phyloP scores from a whole-genome alignment of 306 rosid species.

The Cicer arietinum region DNA sequence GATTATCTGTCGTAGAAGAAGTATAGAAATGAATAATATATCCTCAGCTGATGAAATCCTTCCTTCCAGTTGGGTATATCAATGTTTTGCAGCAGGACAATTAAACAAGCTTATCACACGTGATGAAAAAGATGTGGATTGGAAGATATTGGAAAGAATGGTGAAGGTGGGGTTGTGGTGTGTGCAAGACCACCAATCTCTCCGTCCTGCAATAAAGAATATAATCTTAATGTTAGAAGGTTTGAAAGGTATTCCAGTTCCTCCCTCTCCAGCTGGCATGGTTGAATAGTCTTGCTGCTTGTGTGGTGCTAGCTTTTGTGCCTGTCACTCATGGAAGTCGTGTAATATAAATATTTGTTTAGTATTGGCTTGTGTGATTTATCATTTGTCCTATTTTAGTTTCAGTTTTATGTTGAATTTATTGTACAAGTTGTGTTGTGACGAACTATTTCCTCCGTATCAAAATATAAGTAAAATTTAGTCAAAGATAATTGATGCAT shows the following conservation, averaged over 20 bases:
- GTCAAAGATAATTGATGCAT: no score
- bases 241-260: slow-evolving; percentile 46
- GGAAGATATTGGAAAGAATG: slow-evolving; percentile 51
- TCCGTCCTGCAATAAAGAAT: slow-evolving; percentile 50
- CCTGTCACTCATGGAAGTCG: neutral
- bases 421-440: neutral
- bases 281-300: neutral
- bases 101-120: slow-evolving; percentile 29
- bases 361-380: neutral
- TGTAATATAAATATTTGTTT: neutral
- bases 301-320: neutral
- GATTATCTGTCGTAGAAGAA: slow-evolving; percentile 41
- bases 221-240: slow-evolving; percentile 53
- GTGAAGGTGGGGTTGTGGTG: slow-evolving; percentile 56
- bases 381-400: neutral
- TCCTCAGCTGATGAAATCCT: slow-evolving; percentile 32
- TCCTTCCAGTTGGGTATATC: neutral
- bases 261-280: slow-evolving; percentile 41
- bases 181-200: slow-evolving; percentile 43
- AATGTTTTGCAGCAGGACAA: slow-evolving; percentile 33
- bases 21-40: slow-evolving; percentile 24
- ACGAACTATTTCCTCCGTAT: no score
- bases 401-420: slow-evolving; percentile 5
- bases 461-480: no score
- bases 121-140: slow-evolving; percentile 37